Conservation (phyloP, 2,329 filamentous ascomycete species). For the Fusarium temperatum region DNA sequence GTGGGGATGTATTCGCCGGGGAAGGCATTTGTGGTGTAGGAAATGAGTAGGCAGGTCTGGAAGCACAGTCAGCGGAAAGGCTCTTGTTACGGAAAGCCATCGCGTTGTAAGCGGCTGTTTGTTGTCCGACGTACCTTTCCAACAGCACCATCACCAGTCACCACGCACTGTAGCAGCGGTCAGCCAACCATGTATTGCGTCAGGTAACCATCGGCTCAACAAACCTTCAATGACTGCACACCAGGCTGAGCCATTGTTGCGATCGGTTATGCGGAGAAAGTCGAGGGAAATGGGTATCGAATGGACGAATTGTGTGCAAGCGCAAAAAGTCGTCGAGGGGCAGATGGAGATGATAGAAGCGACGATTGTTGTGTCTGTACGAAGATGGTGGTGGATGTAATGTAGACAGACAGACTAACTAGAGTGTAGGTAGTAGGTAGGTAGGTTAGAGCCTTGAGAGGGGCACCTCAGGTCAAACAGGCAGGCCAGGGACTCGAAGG, state of each 20-base stretch:
- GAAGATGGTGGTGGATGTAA: conserved; percentile 21
- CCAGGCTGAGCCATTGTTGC: conserved; percentile 77
- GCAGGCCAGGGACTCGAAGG: neutral
- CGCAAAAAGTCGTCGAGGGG: conserved; percentile 20
- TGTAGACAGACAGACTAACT: conserved; percentile 4
- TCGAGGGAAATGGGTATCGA: conserved; percentile 2
- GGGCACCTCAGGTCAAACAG: neutral
- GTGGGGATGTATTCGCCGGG: conserved; percentile 99
- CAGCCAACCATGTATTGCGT: conserved; percentile 38
- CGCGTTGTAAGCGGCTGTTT: neutral
- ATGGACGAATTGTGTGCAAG: neutral
- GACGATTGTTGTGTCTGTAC: conserved; percentile 17
- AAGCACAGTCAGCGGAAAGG: conserved; percentile 43
- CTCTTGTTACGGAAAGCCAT: neutral
- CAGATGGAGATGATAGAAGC: conserved; percentile 21
- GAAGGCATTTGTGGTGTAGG: conserved; percentile 99
- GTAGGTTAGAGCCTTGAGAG: conserved; percentile 5
- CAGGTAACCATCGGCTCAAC: conserved; percentile 41
- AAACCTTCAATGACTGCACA: conserved; percentile 91
- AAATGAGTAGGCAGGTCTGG: conserved; percentile 98
- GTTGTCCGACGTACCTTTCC: conserved; percentile 75
- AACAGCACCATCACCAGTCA: conserved; percentile 98
- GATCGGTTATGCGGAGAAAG: conserved; percentile 16
- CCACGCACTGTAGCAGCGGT: conserved; percentile 78
- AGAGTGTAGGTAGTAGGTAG: neutral